Evolutionary conservation across 2,329 filamentous ascomycete genomes (phyloP), one percentile per base, ranked within the genome.

Genomic region (Fusarium graminum): DNA sequence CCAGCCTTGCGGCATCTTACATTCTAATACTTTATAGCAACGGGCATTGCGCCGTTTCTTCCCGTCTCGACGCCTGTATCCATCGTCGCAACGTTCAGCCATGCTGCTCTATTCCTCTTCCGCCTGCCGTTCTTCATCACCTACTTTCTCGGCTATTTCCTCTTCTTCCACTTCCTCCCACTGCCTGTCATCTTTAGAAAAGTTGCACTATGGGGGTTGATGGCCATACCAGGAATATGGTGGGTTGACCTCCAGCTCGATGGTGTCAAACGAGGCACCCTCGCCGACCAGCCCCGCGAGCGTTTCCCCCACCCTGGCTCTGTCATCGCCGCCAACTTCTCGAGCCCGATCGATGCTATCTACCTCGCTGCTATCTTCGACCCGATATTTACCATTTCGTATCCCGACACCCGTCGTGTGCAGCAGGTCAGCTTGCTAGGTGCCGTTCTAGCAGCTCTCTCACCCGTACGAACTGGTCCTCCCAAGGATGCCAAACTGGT

Each of bases 201-300:
- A 80, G 88, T 92, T 13, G 88, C 93, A 46, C 81, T 98, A 52
- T 98, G 95, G 94, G 86, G 88, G 62, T 86, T 98, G 68, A 86
- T 99, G 70, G 91, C 89, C 36, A 91, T 97, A 59, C 93, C 94
- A 0, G 94, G 95, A 28, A 92, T 99, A 58, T 98, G 94, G 93
- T 98, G 94, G 94, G 90, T 97, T 56, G 95, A 99, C 79, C 83
- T 99, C n/a, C 94, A 97, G 78, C 92, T 99, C 68, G 95, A 99
- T 77, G 94, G 94, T 59, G 95, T 99, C 52, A 94, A 92, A 80
- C 92, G 93, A 80, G 95, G 95, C 80, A 94, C 91, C 26, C 83
- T 97, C 30, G 89, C 91, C 44, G 89, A 90, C 73, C 89, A 93
- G 72, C 89, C 91, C 38, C 81, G 85, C 56, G 83, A 89, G 60